Conservation (phyloP, 768 basidiomycete genomes). For the Kwoniella newhampshirensis region DNA sequence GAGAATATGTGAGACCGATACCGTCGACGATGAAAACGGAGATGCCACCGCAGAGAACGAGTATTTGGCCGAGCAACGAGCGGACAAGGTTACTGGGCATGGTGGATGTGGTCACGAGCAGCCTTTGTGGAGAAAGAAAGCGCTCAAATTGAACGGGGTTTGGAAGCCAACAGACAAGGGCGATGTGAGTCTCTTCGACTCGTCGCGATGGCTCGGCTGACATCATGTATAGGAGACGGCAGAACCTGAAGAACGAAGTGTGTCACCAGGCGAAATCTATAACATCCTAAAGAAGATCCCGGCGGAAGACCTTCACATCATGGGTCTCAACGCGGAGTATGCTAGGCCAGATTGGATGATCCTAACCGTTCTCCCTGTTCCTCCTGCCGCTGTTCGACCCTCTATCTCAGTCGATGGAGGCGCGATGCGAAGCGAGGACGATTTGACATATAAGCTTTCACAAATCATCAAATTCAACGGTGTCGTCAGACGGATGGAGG, state of each 20-base stretch:
- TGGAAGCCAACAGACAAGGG: conserved; percentile 90
- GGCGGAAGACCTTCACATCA: conserved; percentile 76
- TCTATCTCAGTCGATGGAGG: conserved; percentile 97
- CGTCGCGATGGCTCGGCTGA: conserved; percentile 6
- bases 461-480: conserved; percentile 95
- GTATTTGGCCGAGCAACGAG: conserved; percentile 67
- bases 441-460: conserved; percentile 95
- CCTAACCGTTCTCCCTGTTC: conserved; percentile 92
- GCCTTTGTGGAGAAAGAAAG: conserved; percentile 88
- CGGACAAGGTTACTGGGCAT: conserved; percentile 62
- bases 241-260: conserved; percentile 56
- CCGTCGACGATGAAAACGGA: conserved; percentile 68
- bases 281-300: conserved; percentile 95
- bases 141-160: conserved; percentile 87
- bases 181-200: conserved; percentile 56
- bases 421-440: conserved; percentile 94
- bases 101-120: conserved; percentile 96
- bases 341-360: conserved; percentile 99
- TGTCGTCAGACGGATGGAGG: conserved; percentile 85
- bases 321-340: conserved; percentile 92
- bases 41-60: conserved; percentile 52
- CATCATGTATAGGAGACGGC: conserved; percentile 36
- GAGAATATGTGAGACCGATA: conserved; percentile 83
- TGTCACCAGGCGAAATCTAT: conserved; percentile 85
- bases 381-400: conserved; percentile 95